Evolutionary conservation across 2,329 filamentous ascomycete genomes (phyloP), one percentile per base, ranked within the genome.

Genomic region (Colletotrichum sojae): DNA sequence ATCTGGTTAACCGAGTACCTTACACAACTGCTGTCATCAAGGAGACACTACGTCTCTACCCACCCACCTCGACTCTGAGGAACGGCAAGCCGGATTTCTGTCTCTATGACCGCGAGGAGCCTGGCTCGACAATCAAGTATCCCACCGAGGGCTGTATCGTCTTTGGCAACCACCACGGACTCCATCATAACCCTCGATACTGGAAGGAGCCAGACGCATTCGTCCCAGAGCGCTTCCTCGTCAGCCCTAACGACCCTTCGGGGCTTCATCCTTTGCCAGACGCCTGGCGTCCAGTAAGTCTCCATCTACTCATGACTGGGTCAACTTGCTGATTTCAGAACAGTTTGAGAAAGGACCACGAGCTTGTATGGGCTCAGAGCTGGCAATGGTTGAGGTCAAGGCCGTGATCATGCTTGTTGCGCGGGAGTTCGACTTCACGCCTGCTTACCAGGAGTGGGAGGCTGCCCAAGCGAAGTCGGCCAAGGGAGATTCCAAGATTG

Each of bases 1-100:
- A 80, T 31, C 78, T 85, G 3, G 78, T 89, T 52, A 87, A 85
- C 73, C 78, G 82, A 40, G 78, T 90, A n/a, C 80, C 82, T 0
- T 89, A 87, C 73, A 87, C 85, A 3, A 78, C 51, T 20, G 80
- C 80, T 8, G 77, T 82, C 2, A 76, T 83, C 63, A 82, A 82
- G 71, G 81, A 83, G 61, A 72, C 73, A 0, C 72, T 82, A 6
- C 73, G 80, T 0, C 65, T 82, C 10, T 76, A 79, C 46, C 77
- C 81, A 0, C 77, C 79, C 0, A 80, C 76, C 0, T 77, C 73
- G 1, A 76, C 76, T 5, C 76, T 76, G 12, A 76, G 80, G 0
- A 49, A 43, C n/a, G 49, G 57, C 4, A 51, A 55, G 31, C 40
- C 51, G 0, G 57, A 36, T 5, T 67, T 67, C 52, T 13, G 49